phyloP scores from a whole-genome alignment of 495 filamentous ascomycete species.

The Aspergillus nidulans region DNA sequence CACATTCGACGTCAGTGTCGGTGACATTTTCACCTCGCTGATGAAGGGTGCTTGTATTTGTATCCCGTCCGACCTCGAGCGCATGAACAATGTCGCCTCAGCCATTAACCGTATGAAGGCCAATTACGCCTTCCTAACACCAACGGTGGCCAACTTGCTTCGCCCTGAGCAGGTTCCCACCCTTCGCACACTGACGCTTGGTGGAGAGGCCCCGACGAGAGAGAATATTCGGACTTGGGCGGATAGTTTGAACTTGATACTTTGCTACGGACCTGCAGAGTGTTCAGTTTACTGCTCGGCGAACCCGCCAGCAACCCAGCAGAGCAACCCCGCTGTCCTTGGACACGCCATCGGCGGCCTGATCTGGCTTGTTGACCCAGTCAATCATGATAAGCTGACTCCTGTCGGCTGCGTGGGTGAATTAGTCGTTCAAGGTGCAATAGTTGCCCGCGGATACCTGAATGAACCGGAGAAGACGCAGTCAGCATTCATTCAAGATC shows the following conservation, averaged over 20 bases:
- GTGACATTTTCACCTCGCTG: neutral
- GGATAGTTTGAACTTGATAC: no score
- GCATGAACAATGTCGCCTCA: neutral
- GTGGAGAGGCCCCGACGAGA: no score
- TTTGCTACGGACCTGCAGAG: no score
- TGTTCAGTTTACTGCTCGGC: no score
- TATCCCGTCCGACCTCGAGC: neutral
- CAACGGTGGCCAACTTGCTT: neutral
- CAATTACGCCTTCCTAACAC: neutral
- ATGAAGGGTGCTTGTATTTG: neutral
- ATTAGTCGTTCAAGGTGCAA: neutral
- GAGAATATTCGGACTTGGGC: no score
- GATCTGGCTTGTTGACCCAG: neutral
- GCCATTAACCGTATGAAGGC: neutral
- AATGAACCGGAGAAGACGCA: neutral
- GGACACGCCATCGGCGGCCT: neutral
- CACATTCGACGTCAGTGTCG: neutral
- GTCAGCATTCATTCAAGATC: neutral
- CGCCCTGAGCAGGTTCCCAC: no score
- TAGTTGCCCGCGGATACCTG: neutral
- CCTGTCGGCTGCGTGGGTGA: neutral
- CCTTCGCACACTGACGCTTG: no score
- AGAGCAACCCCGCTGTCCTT: no score
- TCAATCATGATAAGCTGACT: neutral
- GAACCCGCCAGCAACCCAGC: no score